Base-by-base conservation (phyloP, 1,284 basidiomycete species). In the Apiotrichum montevideense region DNA sequence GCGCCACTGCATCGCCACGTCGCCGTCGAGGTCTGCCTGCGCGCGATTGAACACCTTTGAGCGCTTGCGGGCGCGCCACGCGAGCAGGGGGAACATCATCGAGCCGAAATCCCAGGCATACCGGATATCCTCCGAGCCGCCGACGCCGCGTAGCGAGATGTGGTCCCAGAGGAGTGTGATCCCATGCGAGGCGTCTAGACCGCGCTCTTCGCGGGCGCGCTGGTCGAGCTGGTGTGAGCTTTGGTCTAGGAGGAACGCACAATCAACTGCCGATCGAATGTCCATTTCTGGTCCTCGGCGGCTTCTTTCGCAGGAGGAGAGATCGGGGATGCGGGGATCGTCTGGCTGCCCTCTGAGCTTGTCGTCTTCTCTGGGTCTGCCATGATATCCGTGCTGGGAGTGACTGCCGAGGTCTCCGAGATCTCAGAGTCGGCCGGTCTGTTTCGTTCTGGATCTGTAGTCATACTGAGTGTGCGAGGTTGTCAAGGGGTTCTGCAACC, bases 31-130 rank as follows among this genome's bases (percentile, higher is more conserved):
- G 46, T 54, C 1, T 63, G 65, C 35, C 40, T 47, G 6, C 21
- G 41, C 41, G 5, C 39, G 39, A n/a, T 51, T 42, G 8, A 33
- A 34, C 6, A 64, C 60, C 2, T 69, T 57, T 49, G 55, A 57
- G 11, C 52, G 42, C 54, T 67, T 68, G 59, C 66, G 65, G 56
- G 70, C 68, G 45, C 62, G 56, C 33, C 51, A 51, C 6, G 49
- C 55, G 7, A 64, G 63, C 63, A 63, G 69, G 13, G 69, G 69
- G 8, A 63, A 58, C 35, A 71, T 56, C 42, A 67, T 66, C 2
- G 55, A 63, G 5, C 69, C 69, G 35, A 71, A 58, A 35, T 64
- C 68, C 8, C 66, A 63, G 1, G 58, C 67, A 39, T 66, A 69
- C 14, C 53, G 56, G 6, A 71, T 62, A 35, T 70, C 66, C 54